A percentile compares a stretch with the other conserved stretches of the same genome.
Conservation (phyloP, 441 rosid species). For the Brassica balearica region DNA sequence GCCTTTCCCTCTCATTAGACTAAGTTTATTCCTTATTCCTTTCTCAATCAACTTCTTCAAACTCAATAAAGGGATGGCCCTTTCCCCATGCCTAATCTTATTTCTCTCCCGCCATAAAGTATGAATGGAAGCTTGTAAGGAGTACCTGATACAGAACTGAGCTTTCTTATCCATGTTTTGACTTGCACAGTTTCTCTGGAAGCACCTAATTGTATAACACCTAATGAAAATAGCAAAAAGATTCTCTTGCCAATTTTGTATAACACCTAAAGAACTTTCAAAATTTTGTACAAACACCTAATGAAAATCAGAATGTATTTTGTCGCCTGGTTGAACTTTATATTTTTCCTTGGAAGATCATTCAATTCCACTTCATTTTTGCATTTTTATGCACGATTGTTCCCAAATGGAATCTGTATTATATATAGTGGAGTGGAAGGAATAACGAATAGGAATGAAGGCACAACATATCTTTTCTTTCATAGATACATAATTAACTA, state of each 20-base stretch:
- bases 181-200: neutral
- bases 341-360: neutral
- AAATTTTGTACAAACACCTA: neutral
- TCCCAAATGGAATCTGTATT: neutral
- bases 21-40: too few species aligned
- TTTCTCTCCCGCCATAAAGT: too few species aligned
- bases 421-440: neutral
- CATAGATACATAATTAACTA: constrained; percentile 26
- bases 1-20: too few species aligned
- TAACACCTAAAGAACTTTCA: neutral
- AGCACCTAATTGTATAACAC: neutral
- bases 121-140: too few species aligned
- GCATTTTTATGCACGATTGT: neutral
- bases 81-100: too few species aligned
- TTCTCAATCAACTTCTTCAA: too few species aligned
- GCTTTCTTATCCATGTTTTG: too few species aligned
- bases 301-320: neutral
- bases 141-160: too few species aligned
- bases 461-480: constrained; percentile 18
- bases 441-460: neutral
- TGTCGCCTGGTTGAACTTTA: constrained; percentile 1
- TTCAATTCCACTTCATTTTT: neutral
- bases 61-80: too few species aligned
- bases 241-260: neutral
- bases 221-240: neutral